These are phyloP conservation scores for Brachypodium distachyon DNA, from an alignment of 202 grass and related monocot genomes.

Conservation along the genomic window DNA sequence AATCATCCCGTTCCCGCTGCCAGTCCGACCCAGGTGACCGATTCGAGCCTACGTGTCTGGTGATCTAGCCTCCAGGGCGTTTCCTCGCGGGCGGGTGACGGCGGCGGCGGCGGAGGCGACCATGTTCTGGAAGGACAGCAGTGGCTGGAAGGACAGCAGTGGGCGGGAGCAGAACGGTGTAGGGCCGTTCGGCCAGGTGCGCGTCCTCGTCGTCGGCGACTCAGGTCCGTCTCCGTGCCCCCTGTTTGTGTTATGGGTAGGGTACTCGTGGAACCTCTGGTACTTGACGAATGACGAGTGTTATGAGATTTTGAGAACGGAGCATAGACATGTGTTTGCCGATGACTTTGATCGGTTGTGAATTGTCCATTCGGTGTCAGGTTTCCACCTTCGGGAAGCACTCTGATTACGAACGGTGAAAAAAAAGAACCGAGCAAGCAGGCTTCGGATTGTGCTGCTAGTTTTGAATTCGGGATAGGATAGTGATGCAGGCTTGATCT, in stretches of 20 bases:
- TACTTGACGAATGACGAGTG: neutral
- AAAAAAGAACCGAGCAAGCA: neutral
- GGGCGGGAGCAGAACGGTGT: conserved; percentile 50
- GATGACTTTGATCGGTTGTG: neutral
- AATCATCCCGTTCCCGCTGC: neutral
- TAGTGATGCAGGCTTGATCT: neutral
- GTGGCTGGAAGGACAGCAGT: conserved; percentile 28
- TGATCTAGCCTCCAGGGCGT: neutral
- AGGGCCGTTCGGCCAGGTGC: conserved; percentile 72
- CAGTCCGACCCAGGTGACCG: neutral
- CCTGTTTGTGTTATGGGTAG: neutral
- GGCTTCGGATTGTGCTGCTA: neutral
- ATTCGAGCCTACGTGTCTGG: neutral
- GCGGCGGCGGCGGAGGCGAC: neutral
- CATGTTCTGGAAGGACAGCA: conserved; percentile 57
- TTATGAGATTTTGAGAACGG: neutral
- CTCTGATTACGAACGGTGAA: neutral
- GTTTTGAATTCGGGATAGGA: neutral
- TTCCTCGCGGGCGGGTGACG: neutral
- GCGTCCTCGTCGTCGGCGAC: conserved; percentile 90
- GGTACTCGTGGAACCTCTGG: neutral
- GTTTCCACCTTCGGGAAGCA: neutral
- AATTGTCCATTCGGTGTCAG: neutral
- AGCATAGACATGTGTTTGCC: neutral
- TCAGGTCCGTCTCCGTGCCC: conserved; percentile 35